phyloP scores from a whole-genome alignment of 805 yeast genomes.

The Wickerhamomyces sydowiorum region DNA sequence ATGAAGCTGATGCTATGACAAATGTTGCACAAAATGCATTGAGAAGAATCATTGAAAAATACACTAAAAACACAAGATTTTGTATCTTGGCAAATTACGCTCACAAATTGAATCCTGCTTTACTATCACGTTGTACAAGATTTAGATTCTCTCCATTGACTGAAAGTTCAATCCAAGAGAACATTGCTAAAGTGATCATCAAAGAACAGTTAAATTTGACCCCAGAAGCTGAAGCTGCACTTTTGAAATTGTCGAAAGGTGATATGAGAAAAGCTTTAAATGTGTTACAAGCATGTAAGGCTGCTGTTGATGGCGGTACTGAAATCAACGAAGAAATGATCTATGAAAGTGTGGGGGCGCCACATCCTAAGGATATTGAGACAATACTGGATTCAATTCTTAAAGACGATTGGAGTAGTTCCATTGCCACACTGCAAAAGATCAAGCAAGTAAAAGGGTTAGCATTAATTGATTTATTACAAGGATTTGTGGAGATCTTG shows the following conservation, averaged over 20 bases:
- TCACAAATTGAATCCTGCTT: conserved; percentile 92
- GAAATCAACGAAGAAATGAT: conserved; percentile 70
- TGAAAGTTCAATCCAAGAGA: conserved; percentile 57
- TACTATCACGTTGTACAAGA: conserved; percentile 89
- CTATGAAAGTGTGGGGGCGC: conserved; percentile 94
- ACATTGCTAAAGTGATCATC: conserved; percentile 64
- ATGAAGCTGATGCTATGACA: conserved; percentile 96
- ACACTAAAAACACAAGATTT: conserved; percentile 91
- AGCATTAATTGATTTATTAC: conserved; percentile 81
- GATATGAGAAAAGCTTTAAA: conserved; percentile 96
- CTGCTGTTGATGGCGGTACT: conserved; percentile 53
- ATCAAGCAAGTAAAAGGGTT: conserved; percentile 73
- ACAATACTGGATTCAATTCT: conserved; percentile 69
- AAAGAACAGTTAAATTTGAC: conserved; percentile 58
- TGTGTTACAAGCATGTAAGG: conserved; percentile 89
- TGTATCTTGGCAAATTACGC: conserved; percentile 95
- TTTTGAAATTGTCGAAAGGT: conserved; percentile 75
- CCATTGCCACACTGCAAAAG: conserved; percentile 58
- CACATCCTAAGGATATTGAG: conserved; percentile 82
- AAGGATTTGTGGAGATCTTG: conserved; percentile 68
- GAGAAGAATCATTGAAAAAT: conserved; percentile 78
- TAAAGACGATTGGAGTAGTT: conserved; percentile 83
- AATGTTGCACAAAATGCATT: conserved; percentile 80
- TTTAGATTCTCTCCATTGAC: conserved; percentile 86
- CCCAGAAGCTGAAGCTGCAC: conserved; percentile 55